Base-by-base conservation (phyloP, 164 flowering plant species). In the Magnolia officinalis region DNA sequence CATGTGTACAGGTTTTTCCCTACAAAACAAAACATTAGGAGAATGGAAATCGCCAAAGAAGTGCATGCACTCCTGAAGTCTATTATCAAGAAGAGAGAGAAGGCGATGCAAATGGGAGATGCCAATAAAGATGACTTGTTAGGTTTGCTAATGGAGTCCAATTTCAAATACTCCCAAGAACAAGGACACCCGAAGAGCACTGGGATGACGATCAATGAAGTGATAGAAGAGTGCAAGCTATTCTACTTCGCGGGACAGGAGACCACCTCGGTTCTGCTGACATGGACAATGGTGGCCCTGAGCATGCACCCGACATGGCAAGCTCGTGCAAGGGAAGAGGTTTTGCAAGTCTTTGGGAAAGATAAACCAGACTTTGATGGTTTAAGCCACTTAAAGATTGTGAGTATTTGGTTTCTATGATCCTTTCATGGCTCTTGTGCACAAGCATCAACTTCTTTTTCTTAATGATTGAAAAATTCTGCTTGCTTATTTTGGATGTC, bases 231-330 rank as follows among this genome's bases (percentile, higher is more conserved):
- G n/a, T 74, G 76, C 76, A 74, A 74, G 67, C 24, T 64, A 11
- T 74, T 74, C 68, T 74, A 74, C 69, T 74, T 74, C n/a, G 76
- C 76, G 5, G 76, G 76, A 19, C 76, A 74, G 26, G 76, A 74
- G 69, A 74, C 76, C 24, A 63, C 69, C 21, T 63, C 67, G 1
- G 69, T 31, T 29, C n/a, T 74, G 26, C 16, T 74, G 6, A 63
- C 51, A 7, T 63, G 76, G 76, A 50, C 76, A 16, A 45, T 74
- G 51, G 24, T 74, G 16, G 19, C 58, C 13, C 69, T 74, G 13
- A 19, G 50, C 21, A 74, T 63, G 68, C 21, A 74, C 69, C 55
- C 76, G 24, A 26, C 19, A 11, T 74, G 76, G 76, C 76, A 74
- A 74, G 50, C 6, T 20, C 26, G 58, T 6, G 76, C 76, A n/a